Evolutionary conservation across 2,329 filamentous ascomycete species (phyloP).

Genomic region (Aspergillus candidus): DNA sequence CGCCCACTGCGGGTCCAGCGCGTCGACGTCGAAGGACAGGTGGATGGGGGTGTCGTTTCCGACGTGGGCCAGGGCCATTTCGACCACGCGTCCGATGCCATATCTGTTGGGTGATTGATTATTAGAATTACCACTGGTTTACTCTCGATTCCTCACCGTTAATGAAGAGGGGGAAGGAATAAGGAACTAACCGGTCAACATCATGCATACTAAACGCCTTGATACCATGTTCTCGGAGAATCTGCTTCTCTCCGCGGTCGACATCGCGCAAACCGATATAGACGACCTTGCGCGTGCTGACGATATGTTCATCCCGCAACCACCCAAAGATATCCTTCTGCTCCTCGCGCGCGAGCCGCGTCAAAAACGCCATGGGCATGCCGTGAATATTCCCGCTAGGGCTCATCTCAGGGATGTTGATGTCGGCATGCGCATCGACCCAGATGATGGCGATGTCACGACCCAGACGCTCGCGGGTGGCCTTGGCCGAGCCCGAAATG

Average conservation of each 20-base stretch:
- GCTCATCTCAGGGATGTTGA: conserved; percentile 90
- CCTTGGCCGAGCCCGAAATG: conserved; percentile 78
- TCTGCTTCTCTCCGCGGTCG: conserved; percentile 87
- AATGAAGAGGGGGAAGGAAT: not conserved
- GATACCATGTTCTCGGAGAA: conserved; percentile 80
- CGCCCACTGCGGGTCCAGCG: conserved; percentile 91
- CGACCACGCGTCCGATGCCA: conserved; percentile 91
- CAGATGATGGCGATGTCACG: conserved; percentile 92
- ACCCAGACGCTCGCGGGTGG: conserved; percentile 72
- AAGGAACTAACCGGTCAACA: conserved; percentile 65
- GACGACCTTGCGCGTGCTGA: conserved; percentile 77
- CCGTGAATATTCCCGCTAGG: conserved; percentile 93
- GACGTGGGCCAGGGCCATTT: conserved; percentile 96
- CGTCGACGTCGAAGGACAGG: conserved; percentile 94
- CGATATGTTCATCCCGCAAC: conserved; percentile 56
- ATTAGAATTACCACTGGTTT: not conserved
- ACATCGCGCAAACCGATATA: conserved; percentile 96
- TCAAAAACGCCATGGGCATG: conserved; percentile 92
- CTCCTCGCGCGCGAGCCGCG: conserved; percentile 72
- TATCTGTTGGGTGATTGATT: conserved; percentile 49
- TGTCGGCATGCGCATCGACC: conserved; percentile 97
- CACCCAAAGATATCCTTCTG: conserved; percentile 81
- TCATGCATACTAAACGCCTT: conserved; percentile 99
- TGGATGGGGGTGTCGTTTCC: conserved; percentile 93
- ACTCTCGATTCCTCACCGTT: not conserved